Evolutionary conservation across 2,329 filamentous ascomycete species (phyloP), one percentile per base, ranked within the genome.

Genomic region (Aspergillus awamori): DNA sequence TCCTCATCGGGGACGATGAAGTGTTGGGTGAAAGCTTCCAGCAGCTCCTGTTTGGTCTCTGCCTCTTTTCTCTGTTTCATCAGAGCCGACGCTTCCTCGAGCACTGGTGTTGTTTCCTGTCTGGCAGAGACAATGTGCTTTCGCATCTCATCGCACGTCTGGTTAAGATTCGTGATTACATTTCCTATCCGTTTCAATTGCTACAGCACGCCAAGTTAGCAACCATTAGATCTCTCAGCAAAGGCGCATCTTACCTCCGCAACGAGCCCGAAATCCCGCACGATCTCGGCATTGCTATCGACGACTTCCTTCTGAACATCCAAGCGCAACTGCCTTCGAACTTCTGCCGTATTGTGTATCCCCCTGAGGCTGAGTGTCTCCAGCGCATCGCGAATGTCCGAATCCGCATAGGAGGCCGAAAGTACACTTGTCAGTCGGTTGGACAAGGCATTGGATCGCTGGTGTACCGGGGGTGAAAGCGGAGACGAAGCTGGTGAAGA

Each of bases 241-340:
- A 53, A 57, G 45, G 28, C 33, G 28, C 28, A 48, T 63, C 83
- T 73, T 77, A 94, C 91, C 84, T 96, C 91, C 30, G 93, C 92
- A 65, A 99, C 92, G 58, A 88, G 85, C 38, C 93, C 92, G 77
- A 98, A 98, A 73, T 97, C 92, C 57, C 86, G 83, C 61, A 98
- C 87, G 65, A 98, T 91, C 65, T 92, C 87, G 53, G 91, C 93
- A 86, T 98, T 97, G 77, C 90, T 93, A 66, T 94, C 87, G 59
- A 98, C 93, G 39, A 97, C 91, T 72, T 98, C 93, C 74, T 90
- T 94, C 74, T 98, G 93, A 1, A 96, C 83, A 72, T 96, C 88
- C 1, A 96, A 78, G 15, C 93, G 87, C 15, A 98, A 79, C 61
- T 91, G 89, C 5, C 94, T 87, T 55, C 95, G 86, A 2, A 88